Evolutionary conservation across 2,329 filamentous ascomycete species (phyloP).

Genomic region (Alternaria metachromatica): DNA sequence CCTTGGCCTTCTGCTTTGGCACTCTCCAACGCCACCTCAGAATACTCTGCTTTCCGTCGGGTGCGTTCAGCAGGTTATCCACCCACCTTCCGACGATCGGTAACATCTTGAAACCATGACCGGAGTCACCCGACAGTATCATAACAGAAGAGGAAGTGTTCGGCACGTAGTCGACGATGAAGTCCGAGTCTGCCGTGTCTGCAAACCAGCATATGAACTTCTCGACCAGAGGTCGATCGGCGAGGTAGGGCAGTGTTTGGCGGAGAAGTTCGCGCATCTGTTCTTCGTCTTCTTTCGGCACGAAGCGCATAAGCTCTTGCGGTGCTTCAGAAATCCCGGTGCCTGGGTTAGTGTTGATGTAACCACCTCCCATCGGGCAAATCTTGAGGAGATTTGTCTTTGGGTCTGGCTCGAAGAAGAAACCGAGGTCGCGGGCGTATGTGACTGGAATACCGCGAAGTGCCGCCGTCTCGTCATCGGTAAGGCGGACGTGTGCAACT

Average conservation of each 20-base stretch:
- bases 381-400: slow-evolving; percentile 65
- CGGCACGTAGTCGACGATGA: slow-evolving; percentile 66
- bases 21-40: slow-evolving; percentile 62
- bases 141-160: slow-evolving; percentile 56
- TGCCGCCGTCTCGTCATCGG: slow-evolving; percentile 59
- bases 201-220: slow-evolving; percentile 69
- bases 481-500: slow-evolving; percentile 66
- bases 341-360: slow-evolving; percentile 57
- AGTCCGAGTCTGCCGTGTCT: slow-evolving; percentile 67
- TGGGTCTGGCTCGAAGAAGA: slow-evolving; percentile 70
- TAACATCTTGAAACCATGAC: slow-evolving; percentile 69
- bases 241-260: slow-evolving; percentile 61
- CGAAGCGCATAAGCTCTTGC: slow-evolving; percentile 48
- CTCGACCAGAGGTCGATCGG: slow-evolving; percentile 63
- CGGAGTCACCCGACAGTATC: slow-evolving; percentile 64
- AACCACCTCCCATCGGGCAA: slow-evolving; percentile 65
- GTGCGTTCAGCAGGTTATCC: slow-evolving; percentile 52
- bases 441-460: slow-evolving; percentile 67
- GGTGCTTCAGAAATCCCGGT: slow-evolving; percentile 54
- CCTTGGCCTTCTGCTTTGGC: slow-evolving; percentile 29
- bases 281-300: slow-evolving; percentile 62
- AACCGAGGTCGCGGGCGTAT: slow-evolving; percentile 67
- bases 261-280: slow-evolving; percentile 59
- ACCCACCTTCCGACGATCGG: slow-evolving; percentile 65
- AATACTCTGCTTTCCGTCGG: slow-evolving; percentile 52